Conservation (phyloP, 1,139 yeast species). For the Saccharomycopsis hybrid region DNA sequence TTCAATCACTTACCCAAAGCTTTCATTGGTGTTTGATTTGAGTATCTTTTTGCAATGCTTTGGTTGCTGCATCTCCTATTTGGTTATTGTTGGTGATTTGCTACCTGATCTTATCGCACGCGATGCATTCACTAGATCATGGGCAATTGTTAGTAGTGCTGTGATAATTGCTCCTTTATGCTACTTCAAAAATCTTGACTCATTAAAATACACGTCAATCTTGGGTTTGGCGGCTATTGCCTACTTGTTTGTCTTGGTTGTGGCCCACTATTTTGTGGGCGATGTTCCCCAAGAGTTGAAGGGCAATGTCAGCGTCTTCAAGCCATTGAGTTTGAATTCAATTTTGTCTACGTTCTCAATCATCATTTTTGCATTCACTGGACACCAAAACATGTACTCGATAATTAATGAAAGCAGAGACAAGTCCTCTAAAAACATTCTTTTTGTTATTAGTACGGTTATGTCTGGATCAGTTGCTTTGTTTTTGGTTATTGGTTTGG, state of each 20-base stretch:
- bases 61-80: constrained; percentile 86
- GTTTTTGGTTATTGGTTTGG: constrained; percentile 62
- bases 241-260: constrained; percentile 69
- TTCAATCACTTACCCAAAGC: constrained; percentile 74
- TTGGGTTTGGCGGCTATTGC: constrained; percentile 80
- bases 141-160: constrained; percentile 65
- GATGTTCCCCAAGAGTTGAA: constrained; percentile 39
- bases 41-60: constrained; percentile 89
- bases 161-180: constrained; percentile 68
- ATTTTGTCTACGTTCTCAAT: constrained; percentile 82
- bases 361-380: constrained; percentile 88
- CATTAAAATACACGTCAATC: constrained; percentile 77
- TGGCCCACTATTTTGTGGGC: constrained; percentile 59
- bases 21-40: constrained; percentile 74
- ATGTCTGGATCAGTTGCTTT: constrained; percentile 53
- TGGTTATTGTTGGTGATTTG: constrained; percentile 84
- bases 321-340: constrained; percentile 51
- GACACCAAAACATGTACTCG: constrained; percentile 91
- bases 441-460: constrained; percentile 49
- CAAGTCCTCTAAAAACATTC: constrained; percentile 45
- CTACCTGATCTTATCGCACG: constrained; percentile 58
- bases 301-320: constrained; percentile 12
- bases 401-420: constrained; percentile 74
- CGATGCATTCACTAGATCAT: constrained; percentile 32
- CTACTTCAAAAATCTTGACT: constrained; percentile 67